Percentiles rank a stretch among this genome's conserved stretches.
Evolutionary conservation across 768 basidiomycete species (phyloP).

Genomic region (Termitomyces titanicus): DNA sequence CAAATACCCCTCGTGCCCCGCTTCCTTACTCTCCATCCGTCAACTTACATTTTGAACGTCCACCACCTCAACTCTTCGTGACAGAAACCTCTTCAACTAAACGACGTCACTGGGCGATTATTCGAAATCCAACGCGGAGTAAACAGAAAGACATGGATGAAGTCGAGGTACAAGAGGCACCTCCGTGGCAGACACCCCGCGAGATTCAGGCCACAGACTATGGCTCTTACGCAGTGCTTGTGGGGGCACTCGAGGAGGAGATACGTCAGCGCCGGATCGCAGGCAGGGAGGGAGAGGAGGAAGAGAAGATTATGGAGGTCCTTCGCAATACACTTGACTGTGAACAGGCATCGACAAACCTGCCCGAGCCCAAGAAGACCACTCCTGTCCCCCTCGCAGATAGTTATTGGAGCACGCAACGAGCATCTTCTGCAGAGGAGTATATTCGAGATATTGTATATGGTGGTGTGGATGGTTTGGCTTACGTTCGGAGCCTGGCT

Average conservation of each 20-base stretch:
- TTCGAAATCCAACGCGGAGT: conserved; percentile 46
- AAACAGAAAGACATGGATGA: conserved; percentile 54
- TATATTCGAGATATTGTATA: conserved; percentile 75
- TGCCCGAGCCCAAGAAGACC: conserved; percentile 3
- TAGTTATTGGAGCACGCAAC: conserved; percentile 47
- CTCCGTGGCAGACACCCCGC: conserved; percentile 46
- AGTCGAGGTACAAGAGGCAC: conserved; percentile 28
- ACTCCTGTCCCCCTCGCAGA: conserved; percentile 10
- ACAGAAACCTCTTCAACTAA: conserved; percentile 24
- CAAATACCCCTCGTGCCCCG: conserved; percentile 20
- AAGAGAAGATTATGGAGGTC: conserved; percentile 26
- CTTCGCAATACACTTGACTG: conserved; percentile 37
- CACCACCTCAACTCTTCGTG: conserved; percentile 19
- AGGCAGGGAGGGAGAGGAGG: conserved; percentile 26
- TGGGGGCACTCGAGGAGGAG: conserved; percentile 43
- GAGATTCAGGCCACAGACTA: conserved; percentile 56
- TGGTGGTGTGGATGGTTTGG: conserved; percentile 72
- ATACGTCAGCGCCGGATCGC: conserved; percentile 30
- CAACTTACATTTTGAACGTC: conserved; percentile 12
- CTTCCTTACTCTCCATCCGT: conserved; percentile 14
- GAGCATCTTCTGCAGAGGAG: conserved; percentile 55
- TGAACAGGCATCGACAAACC: conserved; percentile 19
- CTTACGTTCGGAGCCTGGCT: conserved; percentile 74
- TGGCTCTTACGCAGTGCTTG: conserved; percentile 56
- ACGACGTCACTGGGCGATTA: conserved; percentile 60